These are phyloP conservation scores for Baeospora myosura DNA, from an alignment of 1,284 basidiomycete species.

Conservation along the genomic window DNA sequence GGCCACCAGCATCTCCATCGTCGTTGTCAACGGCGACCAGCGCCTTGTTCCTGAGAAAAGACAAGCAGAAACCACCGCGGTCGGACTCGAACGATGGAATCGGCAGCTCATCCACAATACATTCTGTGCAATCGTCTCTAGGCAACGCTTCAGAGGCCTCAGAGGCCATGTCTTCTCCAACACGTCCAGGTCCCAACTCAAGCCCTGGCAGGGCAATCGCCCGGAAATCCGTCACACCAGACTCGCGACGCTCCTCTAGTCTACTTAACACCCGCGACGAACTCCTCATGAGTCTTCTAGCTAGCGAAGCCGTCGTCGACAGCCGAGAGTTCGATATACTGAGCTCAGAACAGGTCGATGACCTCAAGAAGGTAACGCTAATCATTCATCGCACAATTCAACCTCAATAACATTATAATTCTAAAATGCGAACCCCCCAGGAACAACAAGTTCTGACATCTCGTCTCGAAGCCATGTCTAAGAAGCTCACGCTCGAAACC, in stretches of 20 bases:
- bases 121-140: slow-evolving; percentile 8
- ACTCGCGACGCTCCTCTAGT: slow-evolving; percentile 33
- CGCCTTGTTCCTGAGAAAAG: slow-evolving; percentile 50
- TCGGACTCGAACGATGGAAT: slow-evolving; percentile 18
- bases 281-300: slow-evolving; percentile 73
- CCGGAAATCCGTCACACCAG: slow-evolving; percentile 26
- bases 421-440: slow-evolving; percentile 33
- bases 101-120: slow-evolving; percentile 1
- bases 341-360: slow-evolving; percentile 82
- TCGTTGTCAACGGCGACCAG: slow-evolving; percentile 16
- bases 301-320: slow-evolving; percentile 82
- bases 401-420: slow-evolving; percentile 1
- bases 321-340: slow-evolving; percentile 71
- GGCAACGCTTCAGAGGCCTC: slow-evolving; percentile 1
- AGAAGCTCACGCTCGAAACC: slow-evolving; percentile 66
- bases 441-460: slow-evolving; percentile 63
- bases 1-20: slow-evolving; percentile 35
- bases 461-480: slow-evolving; percentile 53
- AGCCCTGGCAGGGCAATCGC: slow-evolving; percentile 10
- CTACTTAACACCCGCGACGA: slow-evolving; percentile 60
- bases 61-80: slow-evolving; percentile 32
- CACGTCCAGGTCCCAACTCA: slow-evolving; percentile 1
- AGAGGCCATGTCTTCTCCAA: neutral
- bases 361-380: slow-evolving; percentile 73
- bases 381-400: neutral